phyloP scores from a whole-genome alignment of 2,329 filamentous ascomycete species.

The Aspergillus versicolor region DNA sequence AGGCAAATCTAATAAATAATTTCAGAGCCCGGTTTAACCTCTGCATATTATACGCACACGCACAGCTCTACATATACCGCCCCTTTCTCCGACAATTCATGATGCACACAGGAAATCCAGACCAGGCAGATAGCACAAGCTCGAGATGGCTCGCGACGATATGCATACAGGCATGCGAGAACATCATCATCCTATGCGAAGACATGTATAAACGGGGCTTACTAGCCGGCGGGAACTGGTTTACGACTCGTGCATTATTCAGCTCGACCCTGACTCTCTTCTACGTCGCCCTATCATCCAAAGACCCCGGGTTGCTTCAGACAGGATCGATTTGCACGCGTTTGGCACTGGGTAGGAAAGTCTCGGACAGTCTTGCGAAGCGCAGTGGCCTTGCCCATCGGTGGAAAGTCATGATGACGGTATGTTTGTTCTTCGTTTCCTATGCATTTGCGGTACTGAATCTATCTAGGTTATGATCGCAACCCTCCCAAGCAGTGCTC shows the following conservation, averaged over 20 bases:
- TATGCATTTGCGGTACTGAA: no score
- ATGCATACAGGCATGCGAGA: constrained; percentile 12
- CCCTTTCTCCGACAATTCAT: constrained; percentile 9
- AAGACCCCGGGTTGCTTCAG: neutral
- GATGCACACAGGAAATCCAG: neutral
- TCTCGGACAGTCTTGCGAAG: neutral
- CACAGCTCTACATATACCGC: constrained; percentile 13
- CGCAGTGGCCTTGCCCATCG: neutral
- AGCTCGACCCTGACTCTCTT: constrained; percentile 6
- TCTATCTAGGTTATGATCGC: neutral
- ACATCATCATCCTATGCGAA: constrained; percentile 13
- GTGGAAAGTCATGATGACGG: neutral
- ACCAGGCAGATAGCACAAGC: neutral
- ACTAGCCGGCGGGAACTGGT: constrained; percentile 10
- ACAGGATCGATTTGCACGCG: neutral
- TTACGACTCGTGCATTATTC: constrained; percentile 5
- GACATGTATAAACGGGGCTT: constrained; percentile 13
- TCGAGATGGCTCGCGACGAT: constrained; percentile 4
- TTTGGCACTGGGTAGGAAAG: neutral
- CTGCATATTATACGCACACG: constrained; percentile 9
- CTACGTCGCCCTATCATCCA: neutral
- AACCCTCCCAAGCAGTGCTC: neutral
- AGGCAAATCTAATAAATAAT: neutral
- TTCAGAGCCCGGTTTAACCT: constrained; percentile 11
- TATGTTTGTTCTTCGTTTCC: neutral